Conservation (phyloP, 345 rosid species). For the Toxicodendron radicans region DNA sequence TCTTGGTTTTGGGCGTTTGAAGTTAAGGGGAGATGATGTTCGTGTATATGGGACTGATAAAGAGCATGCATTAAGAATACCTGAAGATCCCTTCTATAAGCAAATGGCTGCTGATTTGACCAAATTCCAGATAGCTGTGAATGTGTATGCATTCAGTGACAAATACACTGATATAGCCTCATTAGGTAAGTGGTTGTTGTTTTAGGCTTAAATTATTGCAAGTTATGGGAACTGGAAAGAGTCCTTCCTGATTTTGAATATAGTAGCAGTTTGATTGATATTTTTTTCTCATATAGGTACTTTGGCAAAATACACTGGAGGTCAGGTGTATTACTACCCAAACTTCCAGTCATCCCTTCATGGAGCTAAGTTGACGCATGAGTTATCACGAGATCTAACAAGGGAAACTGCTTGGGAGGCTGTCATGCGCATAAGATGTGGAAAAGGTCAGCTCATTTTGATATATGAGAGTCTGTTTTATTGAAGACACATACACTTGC, state of each 20-base stretch:
- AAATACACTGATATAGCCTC: slow-evolving; percentile 94
- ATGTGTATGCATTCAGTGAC: slow-evolving; percentile 89
- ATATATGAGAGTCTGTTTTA: background rate
- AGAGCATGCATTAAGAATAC: slow-evolving; percentile 73
- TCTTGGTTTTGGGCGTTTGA: slow-evolving; percentile 91
- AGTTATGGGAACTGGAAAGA: background rate
- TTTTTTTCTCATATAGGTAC: slow-evolving; percentile 52
- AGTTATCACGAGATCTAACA: slow-evolving; percentile 88
- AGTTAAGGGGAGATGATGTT: slow-evolving; percentile 94
- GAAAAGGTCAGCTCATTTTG: slow-evolving; percentile 68
- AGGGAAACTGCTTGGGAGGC: slow-evolving; percentile 99
- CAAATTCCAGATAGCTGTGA: slow-evolving; percentile 90
- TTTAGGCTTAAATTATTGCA: background rate
- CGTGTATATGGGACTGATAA: slow-evolving; percentile 96
- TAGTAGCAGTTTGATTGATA: background rate
- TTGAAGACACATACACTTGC: background rate
- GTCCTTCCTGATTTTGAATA: background rate
- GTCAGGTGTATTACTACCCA: slow-evolving; percentile 93
- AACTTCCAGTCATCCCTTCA: slow-evolving; percentile 75
- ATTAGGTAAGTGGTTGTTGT: slow-evolving; percentile 51
- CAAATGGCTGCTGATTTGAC: slow-evolving; percentile 99
- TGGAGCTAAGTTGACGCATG: slow-evolving; percentile 82
- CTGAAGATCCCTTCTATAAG: slow-evolving; percentile 94
- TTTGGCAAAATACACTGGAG: slow-evolving; percentile 94
- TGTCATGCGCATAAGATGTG: slow-evolving; percentile 99